phyloP scores from a whole-genome alignment of 2,329 filamentous ascomycete genomes.

The Cordyceps tenuipes region DNA sequence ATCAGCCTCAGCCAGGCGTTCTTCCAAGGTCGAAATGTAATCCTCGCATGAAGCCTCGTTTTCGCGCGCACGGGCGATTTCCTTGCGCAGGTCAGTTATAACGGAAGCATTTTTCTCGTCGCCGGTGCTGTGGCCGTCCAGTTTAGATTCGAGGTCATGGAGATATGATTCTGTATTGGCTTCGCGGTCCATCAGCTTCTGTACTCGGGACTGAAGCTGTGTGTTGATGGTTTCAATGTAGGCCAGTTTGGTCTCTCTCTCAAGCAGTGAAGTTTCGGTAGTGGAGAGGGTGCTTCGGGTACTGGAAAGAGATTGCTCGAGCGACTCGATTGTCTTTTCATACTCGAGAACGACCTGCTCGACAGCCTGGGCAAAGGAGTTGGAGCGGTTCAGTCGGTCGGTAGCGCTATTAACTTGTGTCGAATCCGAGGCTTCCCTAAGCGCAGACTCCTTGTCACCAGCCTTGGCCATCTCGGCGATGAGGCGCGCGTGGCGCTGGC shows the following conservation, averaged over 20 bases:
- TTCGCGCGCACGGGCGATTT: slow-evolving; percentile 78
- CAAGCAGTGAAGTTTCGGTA: slow-evolving; percentile 78
- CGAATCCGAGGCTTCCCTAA: slow-evolving; percentile 40
- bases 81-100: slow-evolving; percentile 80
- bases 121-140: slow-evolving; percentile 82
- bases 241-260: slow-evolving; percentile 88
- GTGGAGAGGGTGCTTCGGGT: slow-evolving; percentile 75
- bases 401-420: slow-evolving; percentile 69
- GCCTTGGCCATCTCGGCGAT: slow-evolving; percentile 90
- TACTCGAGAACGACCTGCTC: slow-evolving; percentile 96
- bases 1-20: slow-evolving; percentile 88
- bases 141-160: slow-evolving; percentile 80
- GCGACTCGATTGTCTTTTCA: slow-evolving; percentile 92
- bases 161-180: slow-evolving; percentile 87
- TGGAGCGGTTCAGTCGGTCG: slow-evolving; percentile 86
- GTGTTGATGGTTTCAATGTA: slow-evolving; percentile 88
- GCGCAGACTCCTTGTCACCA: slow-evolving; percentile 57
- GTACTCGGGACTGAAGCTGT: slow-evolving; percentile 81
- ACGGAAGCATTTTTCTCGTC: slow-evolving; percentile 88
- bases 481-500: slow-evolving; percentile 87
- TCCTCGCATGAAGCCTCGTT: slow-evolving; percentile 88
- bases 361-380: slow-evolving; percentile 90
- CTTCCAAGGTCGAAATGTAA: slow-evolving; percentile 94
- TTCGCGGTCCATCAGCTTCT: slow-evolving; percentile 88
- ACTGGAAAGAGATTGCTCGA: slow-evolving; percentile 85